These are phyloP conservation scores for Leccinum subtestaceum DNA, from an alignment of 768 basidiomycete genomes.

Conservation along the genomic window DNA sequence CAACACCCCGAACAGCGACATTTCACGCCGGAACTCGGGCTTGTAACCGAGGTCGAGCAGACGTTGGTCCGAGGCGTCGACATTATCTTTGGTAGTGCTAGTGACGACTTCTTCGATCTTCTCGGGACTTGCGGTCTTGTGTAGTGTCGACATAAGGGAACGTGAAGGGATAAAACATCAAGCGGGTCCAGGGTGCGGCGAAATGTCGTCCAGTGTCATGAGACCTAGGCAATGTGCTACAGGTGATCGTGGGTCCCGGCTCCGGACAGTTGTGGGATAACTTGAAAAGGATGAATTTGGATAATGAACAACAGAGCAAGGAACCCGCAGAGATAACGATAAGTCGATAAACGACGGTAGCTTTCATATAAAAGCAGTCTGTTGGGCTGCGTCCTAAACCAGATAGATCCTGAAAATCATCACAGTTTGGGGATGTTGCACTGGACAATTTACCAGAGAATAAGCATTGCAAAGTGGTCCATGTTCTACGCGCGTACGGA, in stretches of 20 bases:
- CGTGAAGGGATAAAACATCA: not conserved
- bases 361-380: constrained; percentile 4
- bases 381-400: no score
- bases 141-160: constrained; percentile 6
- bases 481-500: constrained; percentile 6
- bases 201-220: not conserved
- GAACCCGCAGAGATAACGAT: not conserved
- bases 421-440: not conserved
- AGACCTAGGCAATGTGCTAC: not conserved
- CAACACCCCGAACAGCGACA: constrained; percentile 57
- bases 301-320: not conserved
- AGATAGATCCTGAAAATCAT: no score
- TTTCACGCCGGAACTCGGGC: constrained; percentile 55
- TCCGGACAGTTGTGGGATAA: constrained; percentile 8
- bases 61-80: constrained; percentile 35
- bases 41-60: constrained; percentile 53
- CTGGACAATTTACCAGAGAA: not conserved
- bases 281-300: not conserved
- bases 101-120: constrained; percentile 14
- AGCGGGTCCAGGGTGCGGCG: not conserved
- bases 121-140: constrained; percentile 3
- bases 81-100: not conserved
- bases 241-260: constrained; percentile 5
- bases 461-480: constrained; percentile 1
- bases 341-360: not conserved